Percentiles rank a stretch among this genome's conserved stretches.
Evolutionary conservation across 1,284 basidiomycete genomes (phyloP).

Genomic region (Earliella scabrosa): DNA sequence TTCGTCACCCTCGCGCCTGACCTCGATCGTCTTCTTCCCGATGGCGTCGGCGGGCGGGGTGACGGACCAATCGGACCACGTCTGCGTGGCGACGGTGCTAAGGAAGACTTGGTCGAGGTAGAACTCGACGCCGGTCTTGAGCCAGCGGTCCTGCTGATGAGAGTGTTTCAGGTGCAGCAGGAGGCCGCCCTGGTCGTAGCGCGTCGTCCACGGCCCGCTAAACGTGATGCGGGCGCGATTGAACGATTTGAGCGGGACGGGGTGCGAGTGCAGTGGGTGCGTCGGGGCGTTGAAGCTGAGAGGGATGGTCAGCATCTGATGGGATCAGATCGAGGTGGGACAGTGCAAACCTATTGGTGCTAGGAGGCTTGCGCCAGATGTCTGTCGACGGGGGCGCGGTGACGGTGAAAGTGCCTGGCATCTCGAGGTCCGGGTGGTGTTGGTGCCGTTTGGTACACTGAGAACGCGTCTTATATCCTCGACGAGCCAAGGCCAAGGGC

Average conservation of each 20-base stretch:
- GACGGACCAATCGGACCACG: constrained; percentile 1
- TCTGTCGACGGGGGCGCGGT: not conserved
- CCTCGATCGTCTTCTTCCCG: constrained; percentile 1
- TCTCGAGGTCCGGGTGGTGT: no score
- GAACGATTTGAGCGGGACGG: not conserved
- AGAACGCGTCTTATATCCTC: no score
- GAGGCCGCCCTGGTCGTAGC: constrained; percentile 1
- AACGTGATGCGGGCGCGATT: not conserved
- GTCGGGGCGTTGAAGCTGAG: not conserved
- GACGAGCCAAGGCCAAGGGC: no score
- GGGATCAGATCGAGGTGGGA: not conserved
- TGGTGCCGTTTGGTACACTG: no score
- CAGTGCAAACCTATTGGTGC: not conserved
- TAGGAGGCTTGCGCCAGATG: constrained; percentile 3
- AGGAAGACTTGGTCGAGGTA: constrained; percentile 2
- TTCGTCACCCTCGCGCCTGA: not conserved
- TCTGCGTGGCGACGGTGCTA: constrained; percentile 1
- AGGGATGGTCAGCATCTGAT: not conserved
- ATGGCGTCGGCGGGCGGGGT: not conserved
- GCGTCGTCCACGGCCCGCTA: not conserved
- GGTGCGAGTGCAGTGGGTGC: not conserved
- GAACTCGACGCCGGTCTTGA: constrained; percentile 6
- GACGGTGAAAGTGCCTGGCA: not conserved
- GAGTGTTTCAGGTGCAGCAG: not conserved
- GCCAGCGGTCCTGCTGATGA: not conserved